These are phyloP conservation scores for Austroboletus niveus DNA, from an alignment of 1,284 basidiomycete species.

Conservation along the genomic window DNA sequence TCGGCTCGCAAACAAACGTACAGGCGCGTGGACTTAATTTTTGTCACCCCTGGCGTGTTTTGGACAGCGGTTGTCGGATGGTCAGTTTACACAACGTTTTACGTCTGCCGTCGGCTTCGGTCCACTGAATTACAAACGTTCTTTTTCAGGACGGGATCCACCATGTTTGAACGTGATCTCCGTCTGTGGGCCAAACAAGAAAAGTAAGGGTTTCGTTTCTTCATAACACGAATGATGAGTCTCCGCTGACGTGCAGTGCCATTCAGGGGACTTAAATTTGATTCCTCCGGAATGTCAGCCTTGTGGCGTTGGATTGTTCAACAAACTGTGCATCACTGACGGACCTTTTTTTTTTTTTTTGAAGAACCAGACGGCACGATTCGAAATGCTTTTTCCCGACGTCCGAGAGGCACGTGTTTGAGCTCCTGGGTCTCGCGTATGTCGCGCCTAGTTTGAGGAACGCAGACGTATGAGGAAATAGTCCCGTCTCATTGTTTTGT, in stretches of 20 bases:
- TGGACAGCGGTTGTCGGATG: slow-evolving; percentile 81
- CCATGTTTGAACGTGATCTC: slow-evolving; percentile 79
- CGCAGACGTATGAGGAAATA: slow-evolving; percentile 47
- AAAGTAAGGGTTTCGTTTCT: slow-evolving; percentile 37
- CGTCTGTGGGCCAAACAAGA: slow-evolving; percentile 67
- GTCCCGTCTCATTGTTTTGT: no score
- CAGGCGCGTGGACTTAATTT: slow-evolving; percentile 74
- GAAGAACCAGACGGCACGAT: slow-evolving; percentile 56
- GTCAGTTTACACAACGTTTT: slow-evolving; percentile 36
- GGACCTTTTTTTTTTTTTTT: no score
- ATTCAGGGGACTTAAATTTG: slow-evolving; percentile 70
- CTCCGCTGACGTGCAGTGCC: slow-evolving; percentile 9
- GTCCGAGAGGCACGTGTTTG: slow-evolving; percentile 70
- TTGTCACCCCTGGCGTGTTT: slow-evolving; percentile 63
- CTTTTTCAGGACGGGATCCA: slow-evolving; percentile 70
- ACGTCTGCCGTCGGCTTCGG: neutral
- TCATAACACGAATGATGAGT: neutral
- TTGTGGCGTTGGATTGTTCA: slow-evolving; percentile 4
- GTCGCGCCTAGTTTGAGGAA: slow-evolving; percentile 69
- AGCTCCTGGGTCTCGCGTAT: slow-evolving; percentile 64
- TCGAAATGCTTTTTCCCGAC: slow-evolving; percentile 55
- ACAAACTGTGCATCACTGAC: no score
- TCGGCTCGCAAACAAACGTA: slow-evolving; percentile 37
- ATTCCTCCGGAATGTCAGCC: slow-evolving; percentile 72
- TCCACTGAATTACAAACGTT: neutral